Base-by-base conservation (phyloP, 176 grass and related monocot species). In the Aegilops longissima region DNA sequence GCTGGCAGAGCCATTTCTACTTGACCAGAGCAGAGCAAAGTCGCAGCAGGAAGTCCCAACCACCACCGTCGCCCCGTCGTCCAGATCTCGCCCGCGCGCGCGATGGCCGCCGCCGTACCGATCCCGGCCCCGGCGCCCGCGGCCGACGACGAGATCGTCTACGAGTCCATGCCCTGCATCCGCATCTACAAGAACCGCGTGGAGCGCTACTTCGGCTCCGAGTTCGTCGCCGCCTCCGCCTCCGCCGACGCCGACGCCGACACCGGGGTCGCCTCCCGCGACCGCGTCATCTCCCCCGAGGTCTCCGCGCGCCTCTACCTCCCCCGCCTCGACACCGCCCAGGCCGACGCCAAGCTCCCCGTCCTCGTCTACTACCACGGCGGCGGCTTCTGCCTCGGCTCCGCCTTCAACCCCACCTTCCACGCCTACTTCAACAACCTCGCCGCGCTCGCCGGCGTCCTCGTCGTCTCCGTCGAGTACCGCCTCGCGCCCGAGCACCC, bases 401-500 rank as follows among this genome's bases (percentile, higher is more conserved):
- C 91, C 70, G 91, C 91, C 24, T 93, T 93, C 91, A 90, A 90
- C 85, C 84, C 91, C 70, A 77, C 70, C 77, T 87, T 90, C 88
- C 85, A 93, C 81, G 81, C 84, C 64, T 90, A 87, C 85, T 84
- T 93, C 88, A 90, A 85, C 91, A 42, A 2, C 62, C 81, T 93
- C 70, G 77, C 85, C 8, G 70, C 84, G 30, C 84, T 76, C 64
- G 88, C 88, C 40, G 66, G 61, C 39, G 85, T 72, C 20, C 67
- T 93, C 76, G 84, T 90, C 77, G 87, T 94, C 52, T 95, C 91
- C 31, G 88, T 95, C 49, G 86, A 89, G 76, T 98, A 95, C 80
- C 73, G 96, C 56, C 96, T 89, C 79, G 77, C 91, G 0, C 96
- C 95, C 1, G 96, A 93, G 86, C 88, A 94, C 89, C 92, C 74